Base-by-base conservation (phyloP, 2,329 filamentous ascomycete genomes). In the Lithohypha guttulata region DNA sequence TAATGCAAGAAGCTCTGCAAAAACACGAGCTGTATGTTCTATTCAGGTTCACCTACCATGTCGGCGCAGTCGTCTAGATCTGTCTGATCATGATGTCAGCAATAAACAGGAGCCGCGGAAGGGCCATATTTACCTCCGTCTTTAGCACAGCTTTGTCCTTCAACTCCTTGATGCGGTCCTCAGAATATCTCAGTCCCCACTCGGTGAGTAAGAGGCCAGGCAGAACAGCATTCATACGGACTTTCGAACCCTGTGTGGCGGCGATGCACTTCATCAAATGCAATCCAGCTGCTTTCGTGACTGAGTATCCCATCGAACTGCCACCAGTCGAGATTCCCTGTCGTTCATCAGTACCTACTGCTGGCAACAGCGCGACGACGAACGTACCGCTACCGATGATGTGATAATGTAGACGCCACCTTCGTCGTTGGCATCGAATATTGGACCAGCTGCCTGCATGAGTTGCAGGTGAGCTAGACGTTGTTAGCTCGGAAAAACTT, bases 201-300 rank as follows among this genome's bases (percentile, higher is more conserved):
- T 84, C 79, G 2, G 78, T 83, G 50, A 80, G 60, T 46, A 82
- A 53, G 49, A 81, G 60, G 2, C 77, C 77, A 0, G 79, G 79
- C 35, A 76, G 60, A 1, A 82, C 69, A 25, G 75, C 74, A 56
- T 82, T 81, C 23, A 79, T 64, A 30, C 78, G 63, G 17, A 79
- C 63, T 56, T 79, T 79, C 2, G 69, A 64, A 1, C 77, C 77
- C 47, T 79, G 70, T 8, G 72, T 74, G 34, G 69, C 63, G 3
- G 78, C 78, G 23, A 82, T 59, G 45, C 75, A 74, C 53, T 76
- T 78, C 65, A 79, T 77, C 34, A 81, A 59, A 58, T 82, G 79
- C 39, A 82, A 53, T 59, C 79, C 74, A 11, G 84, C 84, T 1
- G 83, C 73, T 56, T 91, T 91, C 22, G 81, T 82, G n/a, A 87